Evolutionary conservation across 2,329 filamentous ascomycete genomes (phyloP).

Genomic region (Rutstroemia sp.): DNA sequence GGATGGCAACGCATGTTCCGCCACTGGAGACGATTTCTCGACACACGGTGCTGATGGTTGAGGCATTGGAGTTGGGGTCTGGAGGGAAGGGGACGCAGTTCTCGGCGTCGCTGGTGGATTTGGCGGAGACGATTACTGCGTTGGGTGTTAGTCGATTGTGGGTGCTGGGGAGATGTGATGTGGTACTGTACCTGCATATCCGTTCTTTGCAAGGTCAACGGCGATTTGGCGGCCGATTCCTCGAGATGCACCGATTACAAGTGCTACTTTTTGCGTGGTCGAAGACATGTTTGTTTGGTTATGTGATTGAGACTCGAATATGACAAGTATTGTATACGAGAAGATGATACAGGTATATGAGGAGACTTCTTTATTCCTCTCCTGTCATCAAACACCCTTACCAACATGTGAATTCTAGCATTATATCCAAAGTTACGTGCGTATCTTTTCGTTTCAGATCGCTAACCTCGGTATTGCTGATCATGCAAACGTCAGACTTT

Average conservation of each 20-base stretch:
- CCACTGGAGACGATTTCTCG: constrained; percentile 62
- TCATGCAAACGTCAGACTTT: too few species aligned
- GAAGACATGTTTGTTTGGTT: constrained; percentile 3
- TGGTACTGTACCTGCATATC: constrained; percentile 53
- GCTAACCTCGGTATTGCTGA: neutral
- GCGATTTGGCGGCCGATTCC: constrained; percentile 74
- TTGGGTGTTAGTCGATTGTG: neutral
- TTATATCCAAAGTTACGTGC: too few species aligned
- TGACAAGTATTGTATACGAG: neutral
- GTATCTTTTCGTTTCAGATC: too few species aligned
- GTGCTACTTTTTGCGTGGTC: constrained; percentile 43
- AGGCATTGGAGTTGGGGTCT: constrained; percentile 65
- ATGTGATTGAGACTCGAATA: neutral
- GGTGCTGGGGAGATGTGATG: neutral
- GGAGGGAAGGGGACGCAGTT: constrained; percentile 58
- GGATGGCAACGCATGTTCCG: constrained; percentile 57
- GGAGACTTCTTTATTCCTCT: too few species aligned
- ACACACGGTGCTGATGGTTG: constrained; percentile 75
- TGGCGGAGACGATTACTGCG: constrained; percentile 59
- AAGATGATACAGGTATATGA: neutral
- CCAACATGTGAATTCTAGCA: too few species aligned
- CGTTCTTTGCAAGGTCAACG: constrained; percentile 64
- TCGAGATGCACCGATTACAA: constrained; percentile 68
- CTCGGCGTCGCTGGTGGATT: constrained; percentile 58
- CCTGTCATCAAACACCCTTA: too few species aligned